Conservation (phyloP, 108 stramenopile genomes). For the Nitzschia palea region DNA sequence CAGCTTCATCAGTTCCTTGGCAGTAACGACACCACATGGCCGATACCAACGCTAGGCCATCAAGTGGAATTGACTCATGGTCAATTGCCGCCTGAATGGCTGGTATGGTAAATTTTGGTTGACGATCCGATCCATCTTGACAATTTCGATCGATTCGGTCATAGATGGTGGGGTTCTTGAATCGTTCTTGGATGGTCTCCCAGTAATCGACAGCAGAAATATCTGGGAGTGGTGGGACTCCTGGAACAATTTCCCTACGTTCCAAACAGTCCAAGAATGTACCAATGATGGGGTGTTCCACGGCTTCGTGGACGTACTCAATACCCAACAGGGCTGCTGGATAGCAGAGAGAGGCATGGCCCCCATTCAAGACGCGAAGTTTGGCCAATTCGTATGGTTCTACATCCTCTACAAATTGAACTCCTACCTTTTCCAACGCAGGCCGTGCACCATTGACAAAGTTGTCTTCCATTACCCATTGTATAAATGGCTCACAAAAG, state of each 20-base stretch:
- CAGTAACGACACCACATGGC: slow-evolving; percentile 37
- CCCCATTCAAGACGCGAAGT: slow-evolving; percentile 55
- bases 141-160: slow-evolving; percentile 51
- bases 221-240: slow-evolving; percentile 52
- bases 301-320: slow-evolving; percentile 28
- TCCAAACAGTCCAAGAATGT: slow-evolving; percentile 20
- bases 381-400: slow-evolving; percentile 58
- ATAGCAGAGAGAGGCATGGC: slow-evolving; percentile 51
- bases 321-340: slow-evolving; percentile 41
- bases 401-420: slow-evolving; percentile 48
- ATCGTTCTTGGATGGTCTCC: slow-evolving; percentile 43
- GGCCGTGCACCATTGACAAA: slow-evolving; percentile 44
- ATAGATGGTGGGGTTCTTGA: slow-evolving; percentile 66
- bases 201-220: slow-evolving; percentile 42
- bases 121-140: slow-evolving; percentile 45
- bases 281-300: slow-evolving; percentile 21
- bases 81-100: not conserved
- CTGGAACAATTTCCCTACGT: slow-evolving; percentile 35
- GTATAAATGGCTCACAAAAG: slow-evolving; percentile 49
- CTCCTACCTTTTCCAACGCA: slow-evolving; percentile 39
- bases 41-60: slow-evolving; percentile 21
- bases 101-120: slow-evolving; percentile 30
- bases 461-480: slow-evolving; percentile 64
- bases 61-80: not conserved
- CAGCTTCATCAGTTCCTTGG: slow-evolving; percentile 21